Conservation (phyloP, 148 eudicot species). For the Rhododendron henanense region DNA sequence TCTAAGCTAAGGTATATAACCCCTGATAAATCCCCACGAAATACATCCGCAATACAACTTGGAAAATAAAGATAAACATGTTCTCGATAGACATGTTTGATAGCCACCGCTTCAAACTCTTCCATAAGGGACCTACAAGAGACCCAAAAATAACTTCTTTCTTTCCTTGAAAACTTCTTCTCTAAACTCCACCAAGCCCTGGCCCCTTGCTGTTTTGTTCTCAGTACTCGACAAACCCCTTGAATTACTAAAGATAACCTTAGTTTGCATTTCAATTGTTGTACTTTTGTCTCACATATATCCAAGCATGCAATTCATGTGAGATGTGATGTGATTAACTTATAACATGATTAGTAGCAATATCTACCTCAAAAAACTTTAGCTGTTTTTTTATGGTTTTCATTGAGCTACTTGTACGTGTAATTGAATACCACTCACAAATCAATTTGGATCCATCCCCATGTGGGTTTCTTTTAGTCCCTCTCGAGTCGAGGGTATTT, state of each 20-base stretch:
- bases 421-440: not conserved
- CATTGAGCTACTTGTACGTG: conserved; percentile 10
- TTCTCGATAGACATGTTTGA: too few relatives aligned
- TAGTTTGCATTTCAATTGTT: not conserved
- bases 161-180: too few relatives aligned
- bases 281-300: not conserved
- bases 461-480: not conserved
- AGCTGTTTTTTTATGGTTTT: conserved; percentile 10
- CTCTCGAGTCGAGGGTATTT: not conserved
- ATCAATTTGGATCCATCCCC: not conserved
- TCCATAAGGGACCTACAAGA: too few relatives aligned
- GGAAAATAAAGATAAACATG: too few relatives aligned
- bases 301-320: not conserved
- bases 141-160: too few relatives aligned
- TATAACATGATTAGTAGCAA: not conserved
- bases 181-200: not conserved
- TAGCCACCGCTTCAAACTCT: too few relatives aligned
- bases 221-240: not conserved
- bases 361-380: not conserved
- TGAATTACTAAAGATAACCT: not conserved
- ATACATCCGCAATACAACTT: too few relatives aligned
- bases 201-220: not conserved
- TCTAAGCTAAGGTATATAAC: too few relatives aligned
- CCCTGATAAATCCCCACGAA: too few relatives aligned
- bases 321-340: not conserved